These are phyloP conservation scores for Peniophora sp. DNA, from an alignment of 1,284 basidiomycete genomes.

Conservation along the genomic window DNA sequence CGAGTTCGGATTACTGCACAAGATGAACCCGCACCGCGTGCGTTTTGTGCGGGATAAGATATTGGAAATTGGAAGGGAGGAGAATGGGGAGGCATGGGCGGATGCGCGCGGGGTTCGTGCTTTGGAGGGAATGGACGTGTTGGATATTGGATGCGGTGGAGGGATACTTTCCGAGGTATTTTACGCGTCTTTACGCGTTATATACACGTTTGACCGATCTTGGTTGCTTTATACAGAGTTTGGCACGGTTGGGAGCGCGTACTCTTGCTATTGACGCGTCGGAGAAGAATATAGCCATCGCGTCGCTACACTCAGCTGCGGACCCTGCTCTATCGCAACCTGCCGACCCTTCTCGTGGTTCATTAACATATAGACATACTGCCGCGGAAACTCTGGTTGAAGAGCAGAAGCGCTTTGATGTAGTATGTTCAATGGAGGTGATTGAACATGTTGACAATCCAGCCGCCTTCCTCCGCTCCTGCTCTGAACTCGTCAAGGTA, in stretches of 20 bases:
- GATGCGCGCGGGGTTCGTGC: constrained; percentile 20
- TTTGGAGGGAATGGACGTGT: constrained; percentile 57
- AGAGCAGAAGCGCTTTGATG: constrained; percentile 68
- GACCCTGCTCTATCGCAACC: constrained; percentile 54
- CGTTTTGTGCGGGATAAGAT: constrained; percentile 83
- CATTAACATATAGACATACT: constrained; percentile 65
- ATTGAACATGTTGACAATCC: constrained; percentile 97
- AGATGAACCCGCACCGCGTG: constrained; percentile 92
- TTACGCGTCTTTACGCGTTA: background rate
- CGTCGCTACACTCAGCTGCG: constrained; percentile 71
- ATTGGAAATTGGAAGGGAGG: constrained; percentile 47
- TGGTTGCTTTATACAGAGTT: constrained; percentile 42
- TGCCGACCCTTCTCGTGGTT: constrained; percentile 17
- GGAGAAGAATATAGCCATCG: constrained; percentile 80
- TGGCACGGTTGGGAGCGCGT: constrained; percentile 81
- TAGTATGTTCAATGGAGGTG: constrained; percentile 98
- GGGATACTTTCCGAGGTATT: constrained; percentile 87
- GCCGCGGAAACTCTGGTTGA: constrained; percentile 71
- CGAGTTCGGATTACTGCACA: constrained; percentile 86
- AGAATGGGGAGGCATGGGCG: constrained; percentile 27
- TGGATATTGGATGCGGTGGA: constrained; percentile 94
- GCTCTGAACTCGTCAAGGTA: constrained; percentile 82
- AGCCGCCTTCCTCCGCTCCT: constrained; percentile 72
- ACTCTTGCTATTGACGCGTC: constrained; percentile 92
- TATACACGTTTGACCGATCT: background rate